phyloP scores from a whole-genome alignment of 192 early-diverging fungal genomes.

The Allomyces macrogynus region DNA sequence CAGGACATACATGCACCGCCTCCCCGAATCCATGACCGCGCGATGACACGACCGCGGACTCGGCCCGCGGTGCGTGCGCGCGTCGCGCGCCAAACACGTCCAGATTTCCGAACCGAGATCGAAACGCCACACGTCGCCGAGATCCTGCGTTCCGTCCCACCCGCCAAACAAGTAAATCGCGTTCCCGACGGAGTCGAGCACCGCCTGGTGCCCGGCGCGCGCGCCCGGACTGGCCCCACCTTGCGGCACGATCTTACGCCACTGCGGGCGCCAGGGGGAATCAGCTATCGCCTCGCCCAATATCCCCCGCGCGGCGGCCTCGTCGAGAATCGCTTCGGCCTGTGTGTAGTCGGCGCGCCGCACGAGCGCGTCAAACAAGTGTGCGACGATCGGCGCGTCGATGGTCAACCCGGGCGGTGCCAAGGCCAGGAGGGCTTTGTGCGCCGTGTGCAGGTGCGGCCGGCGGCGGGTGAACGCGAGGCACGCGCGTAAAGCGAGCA shows the following conservation, averaged over 20 bases:
- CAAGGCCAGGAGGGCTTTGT: constrained; percentile 46
- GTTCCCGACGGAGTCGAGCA: constrained; percentile 52
- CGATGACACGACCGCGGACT: constrained; percentile 5
- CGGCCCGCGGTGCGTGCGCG: constrained; percentile 60
- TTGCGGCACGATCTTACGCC: constrained; percentile 26
- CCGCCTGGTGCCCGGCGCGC: constrained; percentile 95
- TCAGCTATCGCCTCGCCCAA: constrained; percentile 50
- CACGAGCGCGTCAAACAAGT: constrained; percentile 46
- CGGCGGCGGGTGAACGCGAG: not conserved
- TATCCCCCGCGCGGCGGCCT: constrained; percentile 37
- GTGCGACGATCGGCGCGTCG: constrained; percentile 64
- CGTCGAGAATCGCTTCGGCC: constrained; percentile 46
- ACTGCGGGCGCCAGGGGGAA: constrained; percentile 48
- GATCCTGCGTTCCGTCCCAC: constrained; percentile 72
- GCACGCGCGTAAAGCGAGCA: not conserved
- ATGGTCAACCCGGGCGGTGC: constrained; percentile 36
- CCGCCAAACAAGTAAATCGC: constrained; percentile 80
- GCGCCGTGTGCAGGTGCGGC: constrained; percentile 2
- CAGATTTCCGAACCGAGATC: constrained; percentile 38
- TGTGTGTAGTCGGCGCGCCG: constrained; percentile 47
- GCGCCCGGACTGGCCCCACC: constrained; percentile 29
- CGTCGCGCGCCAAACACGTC: constrained; percentile 72
- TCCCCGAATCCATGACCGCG: not conserved
- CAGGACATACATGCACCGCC: not conserved
- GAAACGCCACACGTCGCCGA: constrained; percentile 79